Conservation (phyloP, 139 green algal species). For the Coccomyxa sp. region DNA sequence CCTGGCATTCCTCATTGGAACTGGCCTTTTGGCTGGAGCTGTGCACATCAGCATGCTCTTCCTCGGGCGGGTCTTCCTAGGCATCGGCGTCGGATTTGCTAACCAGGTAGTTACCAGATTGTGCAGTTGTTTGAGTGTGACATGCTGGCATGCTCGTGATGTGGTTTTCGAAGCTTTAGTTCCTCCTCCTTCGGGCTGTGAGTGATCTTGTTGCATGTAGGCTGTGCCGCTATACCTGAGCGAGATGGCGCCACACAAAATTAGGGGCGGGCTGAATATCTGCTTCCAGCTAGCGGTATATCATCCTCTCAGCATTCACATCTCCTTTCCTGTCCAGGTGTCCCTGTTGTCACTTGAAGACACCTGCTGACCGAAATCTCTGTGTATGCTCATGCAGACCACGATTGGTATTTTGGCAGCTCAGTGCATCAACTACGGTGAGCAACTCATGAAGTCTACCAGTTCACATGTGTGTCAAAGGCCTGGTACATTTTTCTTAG, state of each 20-base stretch:
- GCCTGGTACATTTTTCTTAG: too few relatives aligned
- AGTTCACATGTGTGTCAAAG: too few relatives aligned
- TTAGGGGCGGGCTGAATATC: slow-evolving; percentile 45
- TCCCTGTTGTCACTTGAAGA: too few relatives aligned
- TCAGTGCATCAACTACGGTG: too few relatives aligned
- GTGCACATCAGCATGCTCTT: slow-evolving; percentile 51
- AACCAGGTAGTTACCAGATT: slow-evolving; percentile 13
- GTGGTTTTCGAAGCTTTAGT: neutral
- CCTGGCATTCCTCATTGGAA: slow-evolving; percentile 3
- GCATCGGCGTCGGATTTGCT: slow-evolving; percentile 62
- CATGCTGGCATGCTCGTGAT: neutral
- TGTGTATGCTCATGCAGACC: too few relatives aligned
- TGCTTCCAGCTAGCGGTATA: slow-evolving; percentile 55
- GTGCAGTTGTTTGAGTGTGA: neutral
- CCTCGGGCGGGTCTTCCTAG: slow-evolving; percentile 52
- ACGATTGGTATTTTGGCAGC: too few relatives aligned
- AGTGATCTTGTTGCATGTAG: neutral
- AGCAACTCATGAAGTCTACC: too few relatives aligned
- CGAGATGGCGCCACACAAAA: slow-evolving; percentile 42
- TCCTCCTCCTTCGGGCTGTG: neutral
- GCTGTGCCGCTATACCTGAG: slow-evolving; percentile 40
- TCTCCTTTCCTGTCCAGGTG: too few relatives aligned
- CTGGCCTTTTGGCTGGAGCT: neutral
- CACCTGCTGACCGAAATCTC: too few relatives aligned
- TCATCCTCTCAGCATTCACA: too few relatives aligned